Evolutionary conservation across 2,329 filamentous ascomycete genomes (phyloP), one percentile per base, ranked within the genome.

Genomic region (Scleromitrula shiraiana): DNA sequence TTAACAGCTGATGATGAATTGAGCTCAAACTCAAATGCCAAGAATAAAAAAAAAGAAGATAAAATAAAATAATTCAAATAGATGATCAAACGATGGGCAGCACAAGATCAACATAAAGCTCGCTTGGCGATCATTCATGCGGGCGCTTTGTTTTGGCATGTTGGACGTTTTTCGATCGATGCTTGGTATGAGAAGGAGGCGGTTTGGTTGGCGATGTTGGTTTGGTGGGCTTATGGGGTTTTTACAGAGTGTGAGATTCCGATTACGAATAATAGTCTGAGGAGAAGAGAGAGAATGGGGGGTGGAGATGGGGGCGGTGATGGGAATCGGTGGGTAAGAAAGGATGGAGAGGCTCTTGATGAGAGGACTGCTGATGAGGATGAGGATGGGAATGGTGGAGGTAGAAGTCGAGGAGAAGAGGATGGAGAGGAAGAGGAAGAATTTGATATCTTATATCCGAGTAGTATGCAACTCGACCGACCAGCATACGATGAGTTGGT

Each of bases 401-500:
- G 27, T 17, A 41, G 36, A 14, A 47, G 50, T 36, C 49, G 8
- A 12, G 35, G 26, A 14, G 19, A 12, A 6, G 10, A 24, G 7
- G 7, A 20, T 2, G 36, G 22, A 6, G 24, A 41, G 0, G 47
- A 50, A 2, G 53, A 52, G 14, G 47, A 50, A 12, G 53, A 54
- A 26, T 41, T 39, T 4, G 49, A 51, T 10, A 44, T 46, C 3
- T 57, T 59, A 1, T 64, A 67, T 15, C 67, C 70, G 0, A 66
- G 62, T 0, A 71, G 73, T 7, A 74, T 78, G 30, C 69, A 73
- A 15, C 63, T 80, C 0, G 77, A 80, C 48, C 66, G 75, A 8
- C 76, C 76, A 0, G 70, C 70, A 2, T 75, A 79, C 52, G 77
- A 80, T 56, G 76, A 79, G 54, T 66, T 79, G 41, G 75, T 78